A percentile compares a stretch with the other conserved stretches of the same genome.
phyloP scores from a whole-genome alignment of 176 grass and related monocot genomes.

The Aegilops longissima region DNA sequence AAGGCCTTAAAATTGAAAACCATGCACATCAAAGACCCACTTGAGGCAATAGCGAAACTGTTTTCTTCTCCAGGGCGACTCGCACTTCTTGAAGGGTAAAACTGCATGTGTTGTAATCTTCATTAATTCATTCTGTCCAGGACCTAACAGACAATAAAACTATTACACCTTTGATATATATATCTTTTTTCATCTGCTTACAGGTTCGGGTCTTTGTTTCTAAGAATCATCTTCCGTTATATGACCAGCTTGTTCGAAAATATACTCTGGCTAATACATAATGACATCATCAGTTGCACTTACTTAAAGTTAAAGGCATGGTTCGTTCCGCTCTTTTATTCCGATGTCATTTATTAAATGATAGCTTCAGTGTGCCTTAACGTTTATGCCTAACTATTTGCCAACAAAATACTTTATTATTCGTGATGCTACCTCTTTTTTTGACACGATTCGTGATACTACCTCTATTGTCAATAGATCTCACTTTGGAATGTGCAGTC shows the following conservation, averaged over 20 bases:
- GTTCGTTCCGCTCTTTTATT: slow-evolving; percentile 13
- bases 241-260: slow-evolving; percentile 64
- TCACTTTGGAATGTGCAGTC: background rate
- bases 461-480: background rate
- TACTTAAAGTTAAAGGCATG: slow-evolving; percentile 6
- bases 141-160: background rate
- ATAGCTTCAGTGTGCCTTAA: background rate
- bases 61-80: slow-evolving; percentile 62
- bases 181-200: slow-evolving; percentile 30
- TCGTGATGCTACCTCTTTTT: too few relatives aligned
- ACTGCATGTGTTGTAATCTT: background rate
- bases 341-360: background rate
- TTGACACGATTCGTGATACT: too few relatives aligned
- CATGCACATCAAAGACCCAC: slow-evolving; percentile 53
- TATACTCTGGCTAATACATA: slow-evolving; percentile 43
- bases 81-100: slow-evolving; percentile 81
- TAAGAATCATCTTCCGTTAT: slow-evolving; percentile 64
- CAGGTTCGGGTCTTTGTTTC: slow-evolving; percentile 96
- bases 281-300: slow-evolving; percentile 12
- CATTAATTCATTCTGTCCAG: background rate
- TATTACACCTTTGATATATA: slow-evolving; percentile 41
- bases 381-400: background rate
- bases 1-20: slow-evolving; percentile 83
- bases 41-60: slow-evolving; percentile 82
- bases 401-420: too few relatives aligned